These are phyloP conservation scores for Botrytis porri DNA, from an alignment of 2,329 filamentous ascomycete genomes.

Conservation along the genomic window DNA sequence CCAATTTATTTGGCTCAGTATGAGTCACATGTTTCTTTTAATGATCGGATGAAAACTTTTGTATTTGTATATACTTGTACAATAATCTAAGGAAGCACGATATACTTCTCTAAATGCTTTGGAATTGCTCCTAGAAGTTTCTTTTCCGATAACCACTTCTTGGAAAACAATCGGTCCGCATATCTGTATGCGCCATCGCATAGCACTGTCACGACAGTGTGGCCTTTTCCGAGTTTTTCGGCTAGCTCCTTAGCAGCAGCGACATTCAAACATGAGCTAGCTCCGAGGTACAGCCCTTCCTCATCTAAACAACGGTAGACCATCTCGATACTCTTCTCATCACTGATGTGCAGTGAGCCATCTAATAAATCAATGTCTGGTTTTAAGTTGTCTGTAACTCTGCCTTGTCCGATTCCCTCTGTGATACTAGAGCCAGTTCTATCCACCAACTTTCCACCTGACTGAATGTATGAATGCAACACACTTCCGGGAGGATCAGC, in stretches of 20 bases:
- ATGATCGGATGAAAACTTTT: constrained; percentile 13
- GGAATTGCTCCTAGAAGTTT: constrained; percentile 78
- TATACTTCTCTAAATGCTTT: constrained; percentile 84
- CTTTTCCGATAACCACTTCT: constrained; percentile 87
- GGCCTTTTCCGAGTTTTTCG: constrained; percentile 80
- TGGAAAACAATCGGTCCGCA: constrained; percentile 87
- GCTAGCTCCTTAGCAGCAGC: constrained; percentile 93
- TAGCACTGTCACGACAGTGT: constrained; percentile 89
- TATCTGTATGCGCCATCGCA: constrained; percentile 98
- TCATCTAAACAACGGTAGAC: constrained; percentile 95
- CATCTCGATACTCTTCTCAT: constrained; percentile 97
- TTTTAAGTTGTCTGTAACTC: constrained; percentile 90
- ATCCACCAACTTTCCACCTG: constrained; percentile 79
- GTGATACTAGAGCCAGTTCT: constrained; percentile 85
- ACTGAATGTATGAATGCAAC: constrained; percentile 85
- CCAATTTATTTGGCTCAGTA: constrained; percentile 19
- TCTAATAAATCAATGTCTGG: constrained; percentile 83
- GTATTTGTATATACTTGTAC: constrained; percentile 19
- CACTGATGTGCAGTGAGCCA: constrained; percentile 77
- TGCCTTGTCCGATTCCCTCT: constrained; percentile 94
- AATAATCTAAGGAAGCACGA: constrained; percentile 70
- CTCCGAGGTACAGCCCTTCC: constrained; percentile 91
- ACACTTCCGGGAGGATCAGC: constrained; percentile 94
- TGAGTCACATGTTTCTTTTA: not conserved
- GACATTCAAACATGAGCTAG: constrained; percentile 91